These are phyloP conservation scores for Thraustochytrium striatum DNA, from an alignment of 352 stramenopile genomes.

Conservation along the genomic window DNA sequence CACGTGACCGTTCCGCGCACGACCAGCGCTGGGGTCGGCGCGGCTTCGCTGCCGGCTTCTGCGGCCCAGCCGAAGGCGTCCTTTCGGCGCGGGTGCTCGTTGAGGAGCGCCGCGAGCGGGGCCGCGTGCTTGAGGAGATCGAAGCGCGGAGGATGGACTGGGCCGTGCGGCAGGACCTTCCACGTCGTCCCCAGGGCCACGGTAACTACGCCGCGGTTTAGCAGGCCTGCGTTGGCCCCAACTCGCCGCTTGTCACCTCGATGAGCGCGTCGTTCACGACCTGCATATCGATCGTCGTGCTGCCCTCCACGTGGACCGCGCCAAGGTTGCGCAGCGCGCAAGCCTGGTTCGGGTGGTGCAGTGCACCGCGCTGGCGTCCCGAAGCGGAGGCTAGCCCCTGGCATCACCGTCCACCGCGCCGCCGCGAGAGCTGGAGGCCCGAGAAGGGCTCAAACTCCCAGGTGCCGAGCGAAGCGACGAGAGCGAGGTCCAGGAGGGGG, in stretches of 20 bases:
- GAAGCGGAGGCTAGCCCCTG: background rate
- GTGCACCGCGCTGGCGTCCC: background rate
- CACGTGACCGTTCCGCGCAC: background rate
- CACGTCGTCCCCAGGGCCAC: background rate
- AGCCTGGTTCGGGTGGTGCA: slow-evolving; percentile 1
- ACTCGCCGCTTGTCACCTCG: background rate
- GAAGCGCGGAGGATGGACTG: background rate
- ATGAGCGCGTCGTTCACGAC: slow-evolving; percentile 16
- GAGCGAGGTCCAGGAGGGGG: slow-evolving; percentile 5
- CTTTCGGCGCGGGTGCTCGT: background rate
- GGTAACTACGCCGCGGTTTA: background rate
- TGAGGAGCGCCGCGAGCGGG: background rate
- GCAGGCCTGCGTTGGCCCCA: background rate
- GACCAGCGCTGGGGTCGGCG: background rate
- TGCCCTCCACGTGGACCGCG: background rate
- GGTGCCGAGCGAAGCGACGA: background rate
- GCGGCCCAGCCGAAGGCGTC: background rate
- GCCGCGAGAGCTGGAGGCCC: slow-evolving; percentile 2
- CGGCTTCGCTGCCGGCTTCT: background rate
- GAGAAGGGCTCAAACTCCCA: background rate
- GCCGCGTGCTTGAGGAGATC: background rate
- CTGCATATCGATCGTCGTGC: background rate
- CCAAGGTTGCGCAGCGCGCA: slow-evolving; percentile 34
- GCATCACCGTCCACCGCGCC: background rate
- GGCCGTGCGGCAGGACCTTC: background rate